Conservation (phyloP, 2,329 filamentous ascomycete genomes). For the Dothideomycetes sp. region DNA sequence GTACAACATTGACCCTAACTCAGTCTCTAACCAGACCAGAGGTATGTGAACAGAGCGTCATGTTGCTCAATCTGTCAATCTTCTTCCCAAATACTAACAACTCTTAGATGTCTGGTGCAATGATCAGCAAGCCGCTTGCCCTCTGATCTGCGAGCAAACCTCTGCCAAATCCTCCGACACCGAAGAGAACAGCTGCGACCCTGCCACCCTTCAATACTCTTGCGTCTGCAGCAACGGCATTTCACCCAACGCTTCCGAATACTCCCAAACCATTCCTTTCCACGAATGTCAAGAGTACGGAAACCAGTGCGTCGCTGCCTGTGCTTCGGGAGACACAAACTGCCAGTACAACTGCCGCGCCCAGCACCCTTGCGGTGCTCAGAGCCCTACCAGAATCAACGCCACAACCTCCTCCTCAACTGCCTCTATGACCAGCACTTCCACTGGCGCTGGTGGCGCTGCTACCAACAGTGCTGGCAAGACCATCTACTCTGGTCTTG, state of each 20-base stretch:
- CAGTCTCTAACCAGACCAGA: conserved; percentile 45
- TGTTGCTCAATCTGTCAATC: no score
- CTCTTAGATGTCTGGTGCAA: conserved; percentile 54
- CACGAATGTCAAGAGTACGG: conserved; percentile 65
- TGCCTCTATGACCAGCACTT: conserved; percentile 32
- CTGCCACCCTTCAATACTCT: conserved; percentile 57
- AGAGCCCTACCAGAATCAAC: conserved; percentile 53
- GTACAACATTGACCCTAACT: conserved; percentile 54
- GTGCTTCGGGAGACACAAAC: conserved; percentile 42
- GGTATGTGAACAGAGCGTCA: no score
- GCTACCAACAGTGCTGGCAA: conserved; percentile 24
- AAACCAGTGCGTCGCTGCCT: conserved; percentile 51
- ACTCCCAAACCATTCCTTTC: conserved; percentile 69
- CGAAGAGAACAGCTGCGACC: conserved; percentile 57
- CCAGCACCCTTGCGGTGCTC: conserved; percentile 65
- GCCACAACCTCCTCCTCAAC: conserved; percentile 41
- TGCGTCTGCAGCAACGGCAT: conserved; percentile 62
- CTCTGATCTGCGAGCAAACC: conserved; percentile 61
- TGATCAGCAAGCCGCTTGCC: conserved; percentile 55
- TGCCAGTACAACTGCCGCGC: conserved; percentile 54
- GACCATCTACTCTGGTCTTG: conserved; percentile 38
- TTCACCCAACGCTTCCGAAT: conserved; percentile 65
- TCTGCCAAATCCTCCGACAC: conserved; percentile 34
- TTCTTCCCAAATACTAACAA: conserved; percentile 18
- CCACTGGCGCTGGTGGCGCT: conserved; percentile 12